Evolutionary conservation across 805 yeast genomes (phyloP).

Genomic region (Candida takata): DNA sequence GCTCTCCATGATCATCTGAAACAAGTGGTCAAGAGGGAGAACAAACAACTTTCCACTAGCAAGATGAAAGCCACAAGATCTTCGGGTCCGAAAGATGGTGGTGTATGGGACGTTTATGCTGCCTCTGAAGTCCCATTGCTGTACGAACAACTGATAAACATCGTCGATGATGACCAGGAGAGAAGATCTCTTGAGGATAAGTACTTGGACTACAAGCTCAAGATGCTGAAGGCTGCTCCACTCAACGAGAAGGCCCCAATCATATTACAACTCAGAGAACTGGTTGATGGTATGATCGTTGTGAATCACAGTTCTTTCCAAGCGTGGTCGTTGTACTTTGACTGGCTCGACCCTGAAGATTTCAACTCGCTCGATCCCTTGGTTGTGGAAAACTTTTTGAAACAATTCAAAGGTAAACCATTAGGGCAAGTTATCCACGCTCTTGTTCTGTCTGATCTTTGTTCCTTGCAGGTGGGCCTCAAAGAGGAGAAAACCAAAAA

Average conservation of each 20-base stretch:
- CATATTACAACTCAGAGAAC: conserved; percentile 39
- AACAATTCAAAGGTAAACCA: conserved; percentile 52
- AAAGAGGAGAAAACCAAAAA: conserved; percentile 14
- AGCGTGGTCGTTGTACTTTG: conserved; percentile 71
- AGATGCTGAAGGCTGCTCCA: conserved; percentile 49
- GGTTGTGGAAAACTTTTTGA: conserved; percentile 44
- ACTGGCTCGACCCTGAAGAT: conserved; percentile 57
- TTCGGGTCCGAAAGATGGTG: conserved; percentile 28
- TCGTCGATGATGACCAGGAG: conserved; percentile 51
- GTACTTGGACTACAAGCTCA: conserved; percentile 49
- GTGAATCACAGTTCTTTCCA: conserved; percentile 52
- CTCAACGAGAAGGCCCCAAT: conserved; percentile 30
- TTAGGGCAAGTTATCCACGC: conserved; percentile 57
- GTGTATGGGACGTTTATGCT: conserved; percentile 40
- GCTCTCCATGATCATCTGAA: conserved; percentile 39
- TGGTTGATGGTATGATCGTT: conserved; percentile 67
- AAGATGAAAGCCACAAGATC: conserved; percentile 31
- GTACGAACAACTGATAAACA: conserved; percentile 50
- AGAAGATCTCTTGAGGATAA: conserved; percentile 57
- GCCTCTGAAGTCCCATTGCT: conserved; percentile 46
- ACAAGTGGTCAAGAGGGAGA: conserved; percentile 34
- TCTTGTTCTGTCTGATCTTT: conserved; percentile 58
- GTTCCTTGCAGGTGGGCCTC: conserved; percentile 38
- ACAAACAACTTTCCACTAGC: conserved; percentile 36
- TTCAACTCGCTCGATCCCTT: conserved; percentile 43